Evolutionary conservation across 1,284 basidiomycete species (phyloP).

Genomic region (Pterula multifida): DNA sequence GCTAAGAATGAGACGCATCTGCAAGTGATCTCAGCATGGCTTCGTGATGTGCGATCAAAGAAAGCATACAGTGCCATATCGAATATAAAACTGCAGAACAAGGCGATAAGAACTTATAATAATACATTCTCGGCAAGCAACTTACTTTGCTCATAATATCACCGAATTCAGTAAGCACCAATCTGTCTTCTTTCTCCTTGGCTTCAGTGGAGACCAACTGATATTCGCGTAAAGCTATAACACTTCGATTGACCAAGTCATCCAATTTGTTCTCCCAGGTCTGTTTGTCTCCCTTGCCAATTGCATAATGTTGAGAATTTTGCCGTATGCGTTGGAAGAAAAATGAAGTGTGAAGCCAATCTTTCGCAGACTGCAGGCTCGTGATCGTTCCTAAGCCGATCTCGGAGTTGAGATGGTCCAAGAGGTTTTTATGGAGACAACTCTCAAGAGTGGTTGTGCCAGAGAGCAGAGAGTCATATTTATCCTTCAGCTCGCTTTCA

Average conservation of each 20-base stretch:
- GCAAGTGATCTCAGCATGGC: not conserved
- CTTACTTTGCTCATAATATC: constrained; percentile 77
- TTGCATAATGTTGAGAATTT: constrained; percentile 69
- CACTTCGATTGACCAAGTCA: constrained; percentile 56
- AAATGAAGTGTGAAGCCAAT: constrained; percentile 77
- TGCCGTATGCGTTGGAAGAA: constrained; percentile 73
- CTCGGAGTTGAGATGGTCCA: constrained; percentile 90
- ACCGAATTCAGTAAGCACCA: constrained; percentile 60
- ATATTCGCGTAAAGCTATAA: constrained; percentile 43
- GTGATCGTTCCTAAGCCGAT: constrained; percentile 77
- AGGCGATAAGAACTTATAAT: constrained; percentile 4
- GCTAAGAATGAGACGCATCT: constrained; percentile 63
- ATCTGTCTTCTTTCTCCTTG: constrained; percentile 21
- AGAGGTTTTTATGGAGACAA: constrained; percentile 70
- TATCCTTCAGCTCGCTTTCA: constrained; percentile 57
- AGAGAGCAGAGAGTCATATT: constrained; percentile 56
- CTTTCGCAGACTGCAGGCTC: constrained; percentile 51
- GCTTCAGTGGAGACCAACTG: constrained; percentile 41
- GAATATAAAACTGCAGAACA: constrained; percentile 51
- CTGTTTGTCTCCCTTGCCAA: constrained; percentile 43
- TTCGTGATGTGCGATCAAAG: constrained; percentile 1
- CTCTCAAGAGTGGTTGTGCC: constrained; percentile 73
- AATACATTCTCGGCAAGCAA: constrained; percentile 5
- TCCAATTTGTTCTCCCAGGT: constrained; percentile 63
- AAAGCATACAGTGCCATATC: constrained; percentile 45